phyloP scores from a whole-genome alignment of 305 asterid species.

The Fraxinus nigra region DNA sequence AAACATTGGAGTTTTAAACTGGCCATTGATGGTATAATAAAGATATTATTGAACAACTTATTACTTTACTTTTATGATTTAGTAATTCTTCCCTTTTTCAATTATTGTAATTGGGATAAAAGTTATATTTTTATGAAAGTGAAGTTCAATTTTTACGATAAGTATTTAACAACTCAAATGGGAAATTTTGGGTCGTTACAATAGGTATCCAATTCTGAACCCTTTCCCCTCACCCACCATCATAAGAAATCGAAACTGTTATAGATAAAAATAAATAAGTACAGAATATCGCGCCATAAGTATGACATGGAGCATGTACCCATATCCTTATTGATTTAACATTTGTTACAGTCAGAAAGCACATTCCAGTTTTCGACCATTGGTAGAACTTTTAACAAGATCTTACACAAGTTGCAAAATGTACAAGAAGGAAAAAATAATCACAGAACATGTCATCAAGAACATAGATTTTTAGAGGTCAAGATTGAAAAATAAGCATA shows the following conservation, averaged over 20 bases:
- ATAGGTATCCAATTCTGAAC: neutral
- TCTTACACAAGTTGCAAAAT: constrained; percentile 7
- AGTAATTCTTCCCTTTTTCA: too few species aligned
- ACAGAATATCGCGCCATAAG: constrained; percentile 3
- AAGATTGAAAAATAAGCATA: neutral
- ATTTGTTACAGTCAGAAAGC: neutral
- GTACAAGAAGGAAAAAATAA: neutral
- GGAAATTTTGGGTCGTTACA: too few species aligned
- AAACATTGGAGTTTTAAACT: too few species aligned
- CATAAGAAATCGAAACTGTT: neutral
- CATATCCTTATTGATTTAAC: neutral
- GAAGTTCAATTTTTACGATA: too few species aligned
- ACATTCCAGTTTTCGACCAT: constrained; percentile 9
- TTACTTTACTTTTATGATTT: too few species aligned
- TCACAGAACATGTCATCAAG: neutral
- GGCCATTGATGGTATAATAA: too few species aligned
- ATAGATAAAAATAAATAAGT: neutral
- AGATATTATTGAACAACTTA: too few species aligned
- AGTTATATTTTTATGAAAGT: too few species aligned
- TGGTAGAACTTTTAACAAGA: neutral
- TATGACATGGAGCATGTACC: constrained; percentile 2
- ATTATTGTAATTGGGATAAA: too few species aligned
- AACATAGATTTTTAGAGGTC: neutral
- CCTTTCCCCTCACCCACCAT: neutral
- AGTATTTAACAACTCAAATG: too few species aligned